Evolutionary conservation across 2,329 filamentous ascomycete species (phyloP).

Genomic region (Cephalotrichum gorgonifer): DNA sequence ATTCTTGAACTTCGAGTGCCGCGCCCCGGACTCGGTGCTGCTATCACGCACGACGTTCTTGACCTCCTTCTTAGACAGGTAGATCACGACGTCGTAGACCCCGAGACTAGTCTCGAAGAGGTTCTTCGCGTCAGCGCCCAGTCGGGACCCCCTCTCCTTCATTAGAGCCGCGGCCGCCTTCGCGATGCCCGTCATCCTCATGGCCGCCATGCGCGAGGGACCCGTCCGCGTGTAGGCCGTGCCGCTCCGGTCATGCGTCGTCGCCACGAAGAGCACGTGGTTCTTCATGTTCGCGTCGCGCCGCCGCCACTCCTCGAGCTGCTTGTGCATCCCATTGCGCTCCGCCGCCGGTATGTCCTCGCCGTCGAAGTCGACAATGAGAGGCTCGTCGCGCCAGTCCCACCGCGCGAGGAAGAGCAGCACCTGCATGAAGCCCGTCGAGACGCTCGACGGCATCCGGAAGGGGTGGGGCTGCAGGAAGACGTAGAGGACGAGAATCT

Average conservation of each 20-base stretch:
- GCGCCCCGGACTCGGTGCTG: conserved; percentile 22
- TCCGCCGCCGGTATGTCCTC: conserved; percentile 36
- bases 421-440: conserved; percentile 72
- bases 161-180: conserved; percentile 61
- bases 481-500: conserved; percentile 66
- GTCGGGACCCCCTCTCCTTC: conserved; percentile 35
- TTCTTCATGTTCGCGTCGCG: conserved; percentile 84
- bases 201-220: conserved; percentile 74
- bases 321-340: conserved; percentile 52
- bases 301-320: conserved; percentile 75
- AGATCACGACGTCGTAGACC: conserved; percentile 83
- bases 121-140: conserved; percentile 34
- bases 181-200: conserved; percentile 72
- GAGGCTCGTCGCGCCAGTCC: conserved; percentile 81
- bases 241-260: conserved; percentile 67
- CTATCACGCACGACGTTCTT: conserved; percentile 28
- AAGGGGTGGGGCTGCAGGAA: conserved; percentile 81
- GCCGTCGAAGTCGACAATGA: conserved; percentile 62
- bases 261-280: conserved; percentile 70
- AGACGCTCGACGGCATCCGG: conserved; percentile 63
- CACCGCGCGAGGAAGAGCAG: conserved; percentile 72
- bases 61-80: conserved; percentile 48
- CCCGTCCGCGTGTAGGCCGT: conserved; percentile 60
- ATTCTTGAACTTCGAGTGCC: conserved; percentile 66
- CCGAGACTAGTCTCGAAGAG: conserved; percentile 64